Evolutionary conservation across 805 yeast genomes (phyloP).

Genomic region (Phaffomyces thermotolerans): DNA sequence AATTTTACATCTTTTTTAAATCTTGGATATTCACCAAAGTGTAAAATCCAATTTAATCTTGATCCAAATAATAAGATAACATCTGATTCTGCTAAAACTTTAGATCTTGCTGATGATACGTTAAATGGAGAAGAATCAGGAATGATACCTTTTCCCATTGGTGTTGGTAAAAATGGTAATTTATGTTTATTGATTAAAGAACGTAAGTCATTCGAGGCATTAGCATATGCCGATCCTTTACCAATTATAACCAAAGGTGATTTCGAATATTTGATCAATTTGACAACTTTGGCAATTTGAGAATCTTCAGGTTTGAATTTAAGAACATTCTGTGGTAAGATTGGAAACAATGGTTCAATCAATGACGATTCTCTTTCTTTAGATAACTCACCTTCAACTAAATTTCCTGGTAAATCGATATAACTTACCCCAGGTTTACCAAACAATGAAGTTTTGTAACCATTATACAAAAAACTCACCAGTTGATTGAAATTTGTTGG

Average conservation of each 20-base stretch:
- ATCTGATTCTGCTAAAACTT: slow-evolving; percentile 50
- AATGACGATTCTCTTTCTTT: background rate
- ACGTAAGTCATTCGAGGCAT: slow-evolving; percentile 33
- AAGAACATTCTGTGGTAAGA: slow-evolving; percentile 20
- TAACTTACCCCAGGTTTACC: slow-evolving; percentile 59
- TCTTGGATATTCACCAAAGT: slow-evolving; percentile 54
- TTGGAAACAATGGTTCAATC: slow-evolving; percentile 6
- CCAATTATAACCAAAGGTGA: slow-evolving; percentile 55
- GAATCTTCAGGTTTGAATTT: slow-evolving; percentile 29
- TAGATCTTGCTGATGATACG: slow-evolving; percentile 57
- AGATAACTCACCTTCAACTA: slow-evolving; percentile 29
- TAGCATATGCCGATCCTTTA: slow-evolving; percentile 52
- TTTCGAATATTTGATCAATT: slow-evolving; percentile 27
- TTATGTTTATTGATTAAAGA: slow-evolving; percentile 34
- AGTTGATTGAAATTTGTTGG: slow-evolving; percentile 30
- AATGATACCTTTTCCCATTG: slow-evolving; percentile 73
- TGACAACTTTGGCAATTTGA: slow-evolving; percentile 30
- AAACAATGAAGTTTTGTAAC: slow-evolving; percentile 34
- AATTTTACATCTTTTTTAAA: slow-evolving; percentile 39
- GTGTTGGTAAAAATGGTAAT: slow-evolving; percentile 61
- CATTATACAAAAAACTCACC: slow-evolving; percentile 37
- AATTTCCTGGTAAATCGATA: slow-evolving; percentile 57
- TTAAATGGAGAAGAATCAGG: slow-evolving; percentile 42
- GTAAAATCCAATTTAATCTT: slow-evolving; percentile 67
- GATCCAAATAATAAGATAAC: slow-evolving; percentile 58